phyloP scores from a whole-genome alignment of 1,284 basidiomycete genomes.

The Ustilago nuda region DNA sequence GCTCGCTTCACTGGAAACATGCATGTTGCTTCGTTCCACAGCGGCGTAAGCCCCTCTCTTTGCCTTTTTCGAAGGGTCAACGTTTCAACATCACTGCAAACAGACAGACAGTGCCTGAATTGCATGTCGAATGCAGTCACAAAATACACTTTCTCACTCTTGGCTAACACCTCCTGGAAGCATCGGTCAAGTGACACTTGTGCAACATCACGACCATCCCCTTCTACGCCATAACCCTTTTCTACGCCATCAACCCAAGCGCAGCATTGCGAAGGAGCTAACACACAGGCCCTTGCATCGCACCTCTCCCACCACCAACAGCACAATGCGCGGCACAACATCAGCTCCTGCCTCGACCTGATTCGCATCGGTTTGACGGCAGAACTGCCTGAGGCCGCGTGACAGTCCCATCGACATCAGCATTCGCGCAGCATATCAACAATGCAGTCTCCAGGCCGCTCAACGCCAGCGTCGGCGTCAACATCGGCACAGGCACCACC shows the following conservation, averaged over 20 bases:
- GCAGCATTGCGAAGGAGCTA: background rate
- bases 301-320: background rate
- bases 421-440: background rate
- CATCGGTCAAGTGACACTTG: constrained; percentile 3
- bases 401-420: background rate
- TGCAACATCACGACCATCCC: background rate
- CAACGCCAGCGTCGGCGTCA: constrained; percentile 8
- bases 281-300: background rate
- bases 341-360: background rate
- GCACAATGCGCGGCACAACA: constrained; percentile 1
- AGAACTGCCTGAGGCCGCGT: background rate
- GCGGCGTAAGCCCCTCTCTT: background rate
- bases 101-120: background rate
- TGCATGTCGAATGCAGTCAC: constrained; percentile 6
- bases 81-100: background rate
- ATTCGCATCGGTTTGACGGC: background rate
- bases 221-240: background rate
- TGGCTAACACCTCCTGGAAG: background rate
- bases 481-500: constrained; percentile 10
- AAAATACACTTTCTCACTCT: background rate
- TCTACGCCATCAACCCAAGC: background rate
- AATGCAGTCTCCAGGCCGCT: background rate
- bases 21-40: background rate
- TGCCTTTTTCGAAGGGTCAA: background rate
- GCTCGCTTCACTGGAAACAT: constrained; percentile 2